Conservation (phyloP, 2,329 filamentous ascomycete species). For the Ramichloridium luteum region DNA sequence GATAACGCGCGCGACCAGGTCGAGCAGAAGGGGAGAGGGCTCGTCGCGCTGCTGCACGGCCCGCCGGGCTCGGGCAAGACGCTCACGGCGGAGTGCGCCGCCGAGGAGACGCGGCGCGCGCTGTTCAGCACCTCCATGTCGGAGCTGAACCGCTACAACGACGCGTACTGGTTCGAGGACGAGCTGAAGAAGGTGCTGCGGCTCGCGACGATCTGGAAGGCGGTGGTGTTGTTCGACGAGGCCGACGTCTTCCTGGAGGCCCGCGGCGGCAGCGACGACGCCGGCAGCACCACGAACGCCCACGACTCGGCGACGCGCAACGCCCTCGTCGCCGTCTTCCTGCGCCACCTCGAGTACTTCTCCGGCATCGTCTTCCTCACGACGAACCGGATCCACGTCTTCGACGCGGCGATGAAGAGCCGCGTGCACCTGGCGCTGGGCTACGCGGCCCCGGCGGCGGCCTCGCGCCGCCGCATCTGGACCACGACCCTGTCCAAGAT, state of each 20-base stretch:
- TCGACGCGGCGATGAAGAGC: conserved; percentile 62
- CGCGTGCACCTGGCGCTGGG: conserved; percentile 71
- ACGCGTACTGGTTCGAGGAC: conserved; percentile 13
- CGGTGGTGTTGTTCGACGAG: conserved; percentile 29
- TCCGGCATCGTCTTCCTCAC: conserved; percentile 55
- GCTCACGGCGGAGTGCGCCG: conserved; percentile 9
- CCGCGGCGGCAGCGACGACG: conserved; percentile 1
- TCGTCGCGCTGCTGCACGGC: conserved; percentile 5
- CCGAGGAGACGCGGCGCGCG: neutral
- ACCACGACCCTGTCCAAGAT: conserved; percentile 8
- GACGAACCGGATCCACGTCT: conserved; percentile 5
- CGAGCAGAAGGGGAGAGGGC: conserved; percentile 4
- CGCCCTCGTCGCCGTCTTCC: conserved; percentile 69
- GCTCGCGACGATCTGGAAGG: conserved; percentile 15
- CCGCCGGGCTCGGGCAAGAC: conserved; percentile 21
- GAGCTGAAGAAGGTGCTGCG: conserved; percentile 10
- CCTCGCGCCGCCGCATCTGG: conserved; percentile 22
- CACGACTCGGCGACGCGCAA: conserved; percentile 44
- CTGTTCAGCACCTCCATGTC: conserved; percentile 6
- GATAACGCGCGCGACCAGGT: conserved; percentile 8
- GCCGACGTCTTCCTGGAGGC: conserved; percentile 27
- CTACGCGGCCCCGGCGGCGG: conserved; percentile 54
- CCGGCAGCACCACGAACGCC: conserved; percentile 10
- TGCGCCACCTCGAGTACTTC: conserved; percentile 75
- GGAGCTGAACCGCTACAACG: conserved; percentile 9